Percentiles rank a stretch among this genome's conserved stretches.
These are phyloP conservation scores for Oligophagozyma castellii DNA, from an alignment of 1,139 yeast genomes.

Conservation along the genomic window DNA sequence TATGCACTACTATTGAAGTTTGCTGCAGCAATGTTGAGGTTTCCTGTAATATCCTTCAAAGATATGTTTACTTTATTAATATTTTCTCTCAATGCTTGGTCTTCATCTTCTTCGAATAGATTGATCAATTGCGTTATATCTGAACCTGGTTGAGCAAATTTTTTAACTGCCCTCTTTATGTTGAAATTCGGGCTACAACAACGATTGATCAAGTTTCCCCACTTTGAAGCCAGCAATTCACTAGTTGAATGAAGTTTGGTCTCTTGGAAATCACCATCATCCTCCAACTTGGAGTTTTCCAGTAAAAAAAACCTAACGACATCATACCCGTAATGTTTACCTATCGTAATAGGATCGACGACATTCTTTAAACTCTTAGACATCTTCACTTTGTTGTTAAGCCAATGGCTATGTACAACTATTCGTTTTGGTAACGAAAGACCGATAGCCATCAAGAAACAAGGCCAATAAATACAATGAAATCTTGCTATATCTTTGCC, in stretches of 20 bases:
- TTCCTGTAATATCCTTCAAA: slow-evolving; percentile 22
- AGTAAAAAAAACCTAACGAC: slow-evolving; percentile 62
- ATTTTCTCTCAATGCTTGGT: slow-evolving; percentile 2
- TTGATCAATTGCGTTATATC: background rate
- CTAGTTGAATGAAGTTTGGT: slow-evolving; percentile 42
- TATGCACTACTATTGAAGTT: slow-evolving; percentile 48
- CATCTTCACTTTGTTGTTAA: slow-evolving; percentile 82
- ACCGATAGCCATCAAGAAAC: slow-evolving; percentile 73
- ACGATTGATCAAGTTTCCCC: slow-evolving; percentile 66
- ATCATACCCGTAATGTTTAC: slow-evolving; percentile 55
- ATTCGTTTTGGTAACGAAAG: slow-evolving; percentile 57
- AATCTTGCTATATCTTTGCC: slow-evolving; percentile 87
- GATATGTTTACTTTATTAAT: slow-evolving; percentile 12
- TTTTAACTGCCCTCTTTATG: slow-evolving; percentile 32
- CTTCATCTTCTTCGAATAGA: background rate
- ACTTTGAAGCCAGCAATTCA: slow-evolving; percentile 63
- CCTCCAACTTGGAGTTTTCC: slow-evolving; percentile 60
- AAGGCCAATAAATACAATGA: slow-evolving; percentile 93
- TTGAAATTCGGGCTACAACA: slow-evolving; percentile 60
- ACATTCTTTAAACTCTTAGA: slow-evolving; percentile 88
- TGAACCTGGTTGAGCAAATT: slow-evolving; percentile 5
- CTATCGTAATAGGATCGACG: slow-evolving; percentile 70
- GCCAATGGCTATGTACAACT: slow-evolving; percentile 91
- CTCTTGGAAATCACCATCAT: slow-evolving; percentile 70
- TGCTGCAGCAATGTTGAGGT: slow-evolving; percentile 32